These are phyloP conservation scores for Beauveria varroae DNA, from an alignment of 2,329 filamentous ascomycete species.

Conservation along the genomic window DNA sequence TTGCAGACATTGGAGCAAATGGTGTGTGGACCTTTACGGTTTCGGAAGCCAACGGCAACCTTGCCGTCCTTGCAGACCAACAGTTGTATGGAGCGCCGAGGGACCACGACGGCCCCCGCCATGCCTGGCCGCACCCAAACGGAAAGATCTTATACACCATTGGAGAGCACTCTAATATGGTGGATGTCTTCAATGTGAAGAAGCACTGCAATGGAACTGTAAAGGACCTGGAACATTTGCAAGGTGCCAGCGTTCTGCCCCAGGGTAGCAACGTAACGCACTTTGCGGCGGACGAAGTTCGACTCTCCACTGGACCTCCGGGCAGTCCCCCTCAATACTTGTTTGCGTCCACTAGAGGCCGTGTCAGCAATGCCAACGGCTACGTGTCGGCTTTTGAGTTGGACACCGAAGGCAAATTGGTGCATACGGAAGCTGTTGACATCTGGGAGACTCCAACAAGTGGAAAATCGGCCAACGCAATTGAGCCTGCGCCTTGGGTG, in stretches of 20 bases:
- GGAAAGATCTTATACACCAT: background rate
- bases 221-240: background rate
- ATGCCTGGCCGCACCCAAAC: background rate
- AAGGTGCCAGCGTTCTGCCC: background rate
- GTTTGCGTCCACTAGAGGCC: background rate
- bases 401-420: background rate
- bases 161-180: background rate
- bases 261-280: background rate
- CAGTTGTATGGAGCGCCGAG: background rate
- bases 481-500: background rate
- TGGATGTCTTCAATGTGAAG: background rate
- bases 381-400: background rate
- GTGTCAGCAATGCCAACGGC: background rate
- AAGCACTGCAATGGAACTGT: background rate
- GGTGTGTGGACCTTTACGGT: background rate
- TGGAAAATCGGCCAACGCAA: background rate
- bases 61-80: background rate
- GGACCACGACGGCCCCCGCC: background rate
- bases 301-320: background rate
- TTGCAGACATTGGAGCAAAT: background rate
- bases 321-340: background rate
- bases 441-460: background rate
- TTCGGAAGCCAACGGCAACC: background rate
- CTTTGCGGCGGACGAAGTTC: background rate
- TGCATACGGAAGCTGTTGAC: background rate